Percentiles rank a stretch among this genome's conserved stretches.
These are phyloP conservation scores for Dactylellina leptospora DNA, from an alignment of 2,329 filamentous ascomycete genomes.

Conservation along the genomic window DNA sequence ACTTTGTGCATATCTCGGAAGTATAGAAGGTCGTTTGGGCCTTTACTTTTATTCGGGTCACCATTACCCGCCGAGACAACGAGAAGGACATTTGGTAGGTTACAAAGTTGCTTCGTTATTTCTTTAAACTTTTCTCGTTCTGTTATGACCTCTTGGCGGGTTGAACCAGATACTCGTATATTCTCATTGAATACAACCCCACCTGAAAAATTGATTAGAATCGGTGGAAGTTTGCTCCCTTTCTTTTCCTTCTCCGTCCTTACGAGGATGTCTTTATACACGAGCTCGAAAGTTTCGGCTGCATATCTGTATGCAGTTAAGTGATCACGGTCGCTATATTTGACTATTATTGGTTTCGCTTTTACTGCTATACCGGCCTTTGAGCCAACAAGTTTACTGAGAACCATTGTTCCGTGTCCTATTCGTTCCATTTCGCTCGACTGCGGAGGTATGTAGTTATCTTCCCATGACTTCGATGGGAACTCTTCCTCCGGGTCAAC, in stretches of 20 bases:
- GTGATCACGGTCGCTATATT: neutral
- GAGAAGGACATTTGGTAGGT: neutral
- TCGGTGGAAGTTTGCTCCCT: neutral
- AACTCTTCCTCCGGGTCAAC: neutral
- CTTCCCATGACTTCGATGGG: neutral
- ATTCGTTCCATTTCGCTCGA: neutral
- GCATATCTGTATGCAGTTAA: neutral
- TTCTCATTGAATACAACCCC: neutral
- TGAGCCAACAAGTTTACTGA: neutral
- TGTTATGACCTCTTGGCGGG: neutral
- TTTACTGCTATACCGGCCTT: neutral
- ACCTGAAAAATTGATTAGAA: neutral
- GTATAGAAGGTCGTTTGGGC: neutral
- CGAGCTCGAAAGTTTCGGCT: neutral
- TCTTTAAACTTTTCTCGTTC: neutral
- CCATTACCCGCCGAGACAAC: neutral
- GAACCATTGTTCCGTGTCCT: neutral
- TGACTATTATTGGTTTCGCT: slow-evolving; percentile 7
- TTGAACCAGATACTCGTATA: too few species aligned
- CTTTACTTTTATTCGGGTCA: too few species aligned
- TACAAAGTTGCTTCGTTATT: neutral
- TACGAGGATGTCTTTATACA: neutral
- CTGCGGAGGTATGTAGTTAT: neutral
- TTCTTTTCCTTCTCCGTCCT: neutral
- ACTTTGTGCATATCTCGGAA: too few species aligned